Base-by-base conservation (phyloP, 352 stramenopile genomes). In the Thraustochytrium sp. region DNA sequence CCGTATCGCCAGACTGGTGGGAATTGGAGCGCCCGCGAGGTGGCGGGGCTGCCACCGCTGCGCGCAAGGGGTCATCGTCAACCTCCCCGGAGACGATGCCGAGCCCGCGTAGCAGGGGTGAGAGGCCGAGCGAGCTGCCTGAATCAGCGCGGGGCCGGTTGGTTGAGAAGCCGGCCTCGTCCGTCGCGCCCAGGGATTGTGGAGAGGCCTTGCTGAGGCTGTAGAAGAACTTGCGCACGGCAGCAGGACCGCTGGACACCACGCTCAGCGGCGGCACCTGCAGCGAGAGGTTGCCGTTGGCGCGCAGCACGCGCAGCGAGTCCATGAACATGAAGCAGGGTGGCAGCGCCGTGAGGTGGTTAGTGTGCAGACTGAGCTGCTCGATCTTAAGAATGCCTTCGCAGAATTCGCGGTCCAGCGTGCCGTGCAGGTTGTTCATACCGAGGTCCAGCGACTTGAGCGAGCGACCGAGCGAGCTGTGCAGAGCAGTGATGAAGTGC, bases 321-420 rank as follows among this genome's bases (percentile, higher is more conserved):
- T 80, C 68, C 68, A 80, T 80, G 38, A 63, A 63, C 42, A 75
- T 80, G 68, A 80, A 80, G 42, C 68, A 80, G 0, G 63, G 29
- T 0, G 68, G 68, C 23, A 80, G 37, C 13, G 68, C 68, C 4
- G 68, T 46, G 51, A 80, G 31, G 9, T 51, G 26, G 31, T 80
- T 80, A 18, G 68, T 80, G 46, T 80, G 68, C 11, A 80, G 18
- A 23, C 34, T 55, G 3, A 80, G 51, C 42, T 80, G 68, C 68
- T 80, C 68, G n/a, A 80, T 61, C 34, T 80, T 80, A 18, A 80
- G 42, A 2, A 80, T 63, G 34, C 4, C 68, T 44, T 80, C 68
- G 53, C 31, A 80, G 38, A 80, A 80, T 13, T 44, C 44, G 36
- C 23, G 23, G 26, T 80, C 68, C 26, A 80, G 37, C 13, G 31